Base-by-base conservation (phyloP, 768 basidiomycete genomes). In the Nidularia sp. region DNA sequence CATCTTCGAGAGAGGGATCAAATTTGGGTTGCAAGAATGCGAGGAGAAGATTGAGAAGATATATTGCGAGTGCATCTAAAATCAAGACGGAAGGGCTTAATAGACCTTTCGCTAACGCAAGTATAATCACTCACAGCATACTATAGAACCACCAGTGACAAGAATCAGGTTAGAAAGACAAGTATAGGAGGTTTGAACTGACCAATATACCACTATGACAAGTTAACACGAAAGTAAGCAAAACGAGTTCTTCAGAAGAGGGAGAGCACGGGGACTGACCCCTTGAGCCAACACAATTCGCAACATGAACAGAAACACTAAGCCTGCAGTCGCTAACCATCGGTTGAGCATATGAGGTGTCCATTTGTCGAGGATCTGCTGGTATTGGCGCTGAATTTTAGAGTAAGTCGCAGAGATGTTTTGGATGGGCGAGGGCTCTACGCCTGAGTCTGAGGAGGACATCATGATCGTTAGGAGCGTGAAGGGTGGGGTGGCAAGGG, bases 11-110 rank as follows among this genome's bases (percentile, higher is more conserved):
- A 1, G 95, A 96, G 0, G 97, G 96, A 70, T 99, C 97, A 67
- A 99, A 98, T 67, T 88, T 91, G 34, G 97, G 97, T 75, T 98
- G 95, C 13, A 99, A 78, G 78, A 99, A 99, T 1, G 97, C 96
- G 58, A 99, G 81, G 50, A 99, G 84, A 49, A 99, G 83, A 73
- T 99, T 97, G 54, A 98, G 80, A 56, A 96, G 83, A 72, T 98
- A 98, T 60, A 97, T 98, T 32, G 92, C 94, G 59, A 90, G 86
- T 13, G 90, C 95, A 65, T 96, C 89, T 90, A 53, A 54, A 54
- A 1, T 18, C 18, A 18, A 18, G 18, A 18, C 18, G 18, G 18
- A 18, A 18, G 18, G 18, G 18, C 18, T 18, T 18, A 18, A 18
- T 18, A 18, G 18, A 18, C 18, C 18, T 18, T 18, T 18, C 18